Conservation (phyloP, 2,329 filamentous ascomycete species). For the Fusarium coicis region DNA sequence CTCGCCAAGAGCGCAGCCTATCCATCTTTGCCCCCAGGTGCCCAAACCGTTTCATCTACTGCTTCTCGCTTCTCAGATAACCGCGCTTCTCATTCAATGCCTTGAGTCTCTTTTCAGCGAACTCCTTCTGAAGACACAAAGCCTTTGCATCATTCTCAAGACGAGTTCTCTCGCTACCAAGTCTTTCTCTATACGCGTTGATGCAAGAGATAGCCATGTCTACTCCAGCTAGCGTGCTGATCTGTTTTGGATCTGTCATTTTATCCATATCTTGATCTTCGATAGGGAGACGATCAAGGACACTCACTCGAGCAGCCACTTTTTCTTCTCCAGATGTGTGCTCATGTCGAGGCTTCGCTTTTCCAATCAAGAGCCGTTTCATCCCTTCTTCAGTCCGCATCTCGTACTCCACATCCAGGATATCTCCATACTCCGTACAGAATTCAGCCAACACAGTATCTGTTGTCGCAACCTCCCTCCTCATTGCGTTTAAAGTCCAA, state of each 20-base stretch:
- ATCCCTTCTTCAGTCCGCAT: neutral
- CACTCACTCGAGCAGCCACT: fast-evolving
- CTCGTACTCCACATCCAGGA: neutral
- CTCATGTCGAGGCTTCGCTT: fast-evolving
- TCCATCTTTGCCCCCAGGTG: neutral
- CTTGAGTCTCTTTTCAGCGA: fast-evolving
- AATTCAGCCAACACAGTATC: neutral
- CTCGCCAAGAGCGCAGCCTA: fast-evolving
- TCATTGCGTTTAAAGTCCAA: neutral
- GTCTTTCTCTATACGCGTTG: neutral
- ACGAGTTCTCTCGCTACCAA: fast-evolving
- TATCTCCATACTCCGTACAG: neutral
- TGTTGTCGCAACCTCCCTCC: fast-evolving
- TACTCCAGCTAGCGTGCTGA: neutral
- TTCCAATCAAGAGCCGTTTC: neutral
- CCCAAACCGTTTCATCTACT: neutral
- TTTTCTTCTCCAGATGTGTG: fast-evolving
- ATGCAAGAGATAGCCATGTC: neutral
- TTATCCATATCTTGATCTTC: neutral
- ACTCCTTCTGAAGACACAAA: fast-evolving
- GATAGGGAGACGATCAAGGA: neutral
- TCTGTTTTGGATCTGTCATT: neutral
- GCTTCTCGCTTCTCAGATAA: neutral
- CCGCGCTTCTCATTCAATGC: fast-evolving
- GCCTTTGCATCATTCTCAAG: fast-evolving